Evolutionary conservation across 2,329 filamentous ascomycete species (phyloP).

Genomic region (Lecanosticta acicola): DNA sequence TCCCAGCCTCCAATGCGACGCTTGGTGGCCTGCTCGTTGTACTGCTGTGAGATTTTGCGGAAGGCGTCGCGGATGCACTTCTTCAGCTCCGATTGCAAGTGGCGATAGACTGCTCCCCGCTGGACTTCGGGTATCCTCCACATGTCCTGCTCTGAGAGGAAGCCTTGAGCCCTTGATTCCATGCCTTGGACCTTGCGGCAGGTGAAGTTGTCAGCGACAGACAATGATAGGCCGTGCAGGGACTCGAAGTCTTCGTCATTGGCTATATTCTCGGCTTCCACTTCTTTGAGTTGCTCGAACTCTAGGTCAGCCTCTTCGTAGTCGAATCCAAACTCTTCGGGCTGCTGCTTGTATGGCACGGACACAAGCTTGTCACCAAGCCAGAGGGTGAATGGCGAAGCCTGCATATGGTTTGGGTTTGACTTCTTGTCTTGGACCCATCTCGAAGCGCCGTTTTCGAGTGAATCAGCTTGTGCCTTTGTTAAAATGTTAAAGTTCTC

Average conservation of each 20-base stretch:
- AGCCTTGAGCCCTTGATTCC: conserved; percentile 33
- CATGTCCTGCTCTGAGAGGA: conserved; percentile 48
- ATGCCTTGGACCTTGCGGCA: conserved; percentile 25
- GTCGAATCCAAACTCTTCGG: conserved; percentile 49
- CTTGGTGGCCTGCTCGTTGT: conserved; percentile 47
- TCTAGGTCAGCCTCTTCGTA: conserved; percentile 58
- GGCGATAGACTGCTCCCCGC: conserved; percentile 62
- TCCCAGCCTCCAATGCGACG: conserved; percentile 56
- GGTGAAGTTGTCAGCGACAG: conserved; percentile 38
- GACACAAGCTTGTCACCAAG: conserved; percentile 48
- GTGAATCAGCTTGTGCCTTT: conserved; percentile 56
- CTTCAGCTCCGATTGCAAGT: conserved; percentile 55
- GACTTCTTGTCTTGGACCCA: conserved; percentile 30
- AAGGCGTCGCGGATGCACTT: conserved; percentile 44
- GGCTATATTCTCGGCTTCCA: conserved; percentile 54
- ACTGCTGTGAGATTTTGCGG: conserved; percentile 46
- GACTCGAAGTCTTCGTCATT: conserved; percentile 36
- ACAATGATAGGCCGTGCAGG: conserved; percentile 29
- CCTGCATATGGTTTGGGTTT: conserved; percentile 18
- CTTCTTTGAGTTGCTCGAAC: conserved; percentile 55
- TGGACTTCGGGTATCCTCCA: conserved; percentile 52
- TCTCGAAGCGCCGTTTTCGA: conserved; percentile 46
- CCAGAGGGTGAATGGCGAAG: conserved; percentile 49
- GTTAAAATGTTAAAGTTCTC: conserved; percentile 54
- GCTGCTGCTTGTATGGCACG: conserved; percentile 41